Percentiles rank a stretch among this genome's conserved stretches.
phyloP scores from a whole-genome alignment of 176 grass and related monocot genomes.

The Lolium perenne region DNA sequence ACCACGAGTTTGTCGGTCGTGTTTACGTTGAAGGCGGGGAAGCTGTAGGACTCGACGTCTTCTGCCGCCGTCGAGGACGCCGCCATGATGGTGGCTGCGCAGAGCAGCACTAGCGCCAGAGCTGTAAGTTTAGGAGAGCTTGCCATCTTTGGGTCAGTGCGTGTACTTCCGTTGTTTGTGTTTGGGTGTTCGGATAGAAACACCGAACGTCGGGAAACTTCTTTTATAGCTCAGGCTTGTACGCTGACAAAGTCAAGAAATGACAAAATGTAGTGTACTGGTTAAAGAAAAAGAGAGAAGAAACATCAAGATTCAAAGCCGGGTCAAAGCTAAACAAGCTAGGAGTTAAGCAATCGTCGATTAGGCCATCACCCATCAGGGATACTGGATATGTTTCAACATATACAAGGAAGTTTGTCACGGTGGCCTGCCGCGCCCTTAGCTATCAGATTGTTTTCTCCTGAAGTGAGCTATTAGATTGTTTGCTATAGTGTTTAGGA shows the following conservation, averaged over 20 bases:
- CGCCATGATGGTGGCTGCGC: neutral
- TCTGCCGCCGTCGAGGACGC: neutral
- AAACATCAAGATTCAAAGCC: neutral
- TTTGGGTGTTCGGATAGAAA: neutral
- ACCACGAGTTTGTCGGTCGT: neutral
- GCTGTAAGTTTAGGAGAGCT: neutral
- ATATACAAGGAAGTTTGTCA: too few species aligned
- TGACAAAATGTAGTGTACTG: neutral
- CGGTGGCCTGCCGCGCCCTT: too few species aligned
- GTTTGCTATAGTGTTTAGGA: too few species aligned
- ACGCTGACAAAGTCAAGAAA: slow-evolving; percentile 21
- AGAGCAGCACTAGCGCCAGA: slow-evolving; percentile 9
- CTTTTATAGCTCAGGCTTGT: neutral
- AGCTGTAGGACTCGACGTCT: neutral
- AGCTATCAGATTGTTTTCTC: too few species aligned
- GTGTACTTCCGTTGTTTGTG: neutral
- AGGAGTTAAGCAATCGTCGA: neutral
- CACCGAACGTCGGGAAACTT: neutral
- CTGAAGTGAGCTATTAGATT: too few species aligned
- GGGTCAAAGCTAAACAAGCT: neutral
- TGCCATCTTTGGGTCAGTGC: neutral
- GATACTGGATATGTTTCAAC: neutral
- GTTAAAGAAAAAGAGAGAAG: neutral
- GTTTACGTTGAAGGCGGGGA: neutral
- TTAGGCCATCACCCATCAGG: too few species aligned